These are phyloP conservation scores for Vachellia collinsii DNA, from an alignment of 306 rosid genomes.

Conservation along the genomic window DNA sequence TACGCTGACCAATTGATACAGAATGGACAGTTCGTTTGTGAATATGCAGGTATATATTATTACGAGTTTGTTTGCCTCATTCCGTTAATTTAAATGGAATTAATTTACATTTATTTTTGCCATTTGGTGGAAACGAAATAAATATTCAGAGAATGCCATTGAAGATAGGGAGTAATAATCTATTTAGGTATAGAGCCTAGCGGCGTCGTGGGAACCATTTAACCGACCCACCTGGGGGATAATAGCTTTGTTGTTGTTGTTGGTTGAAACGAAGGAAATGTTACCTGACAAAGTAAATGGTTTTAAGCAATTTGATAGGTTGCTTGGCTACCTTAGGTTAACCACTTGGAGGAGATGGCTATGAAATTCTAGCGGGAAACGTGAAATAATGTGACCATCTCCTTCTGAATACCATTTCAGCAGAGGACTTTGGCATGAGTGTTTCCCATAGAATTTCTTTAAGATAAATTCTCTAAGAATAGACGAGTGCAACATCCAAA, in stretches of 20 bases:
- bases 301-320: neutral
- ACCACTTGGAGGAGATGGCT: too few relatives aligned
- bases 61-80: neutral
- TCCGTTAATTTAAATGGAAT: neutral
- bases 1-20: constrained; percentile 58
- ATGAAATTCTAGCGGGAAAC: neutral
- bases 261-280: too few relatives aligned
- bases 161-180: too few relatives aligned
- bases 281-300: neutral
- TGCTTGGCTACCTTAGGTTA: neutral
- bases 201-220: too few relatives aligned
- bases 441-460: neutral
- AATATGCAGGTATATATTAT: constrained; percentile 74
- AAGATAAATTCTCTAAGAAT: neutral
- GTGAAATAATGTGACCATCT: neutral
- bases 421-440: neutral
- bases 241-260: too few relatives aligned
- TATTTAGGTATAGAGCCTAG: too few relatives aligned
- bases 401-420: neutral
- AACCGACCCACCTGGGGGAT: too few relatives aligned
- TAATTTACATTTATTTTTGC: neutral
- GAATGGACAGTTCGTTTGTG: constrained; percentile 67
- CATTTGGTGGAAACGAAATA: neutral
- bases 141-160: too few relatives aligned
- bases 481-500: neutral